phyloP scores from a whole-genome alignment of 768 basidiomycete genomes.

The Pholiota molesta region DNA sequence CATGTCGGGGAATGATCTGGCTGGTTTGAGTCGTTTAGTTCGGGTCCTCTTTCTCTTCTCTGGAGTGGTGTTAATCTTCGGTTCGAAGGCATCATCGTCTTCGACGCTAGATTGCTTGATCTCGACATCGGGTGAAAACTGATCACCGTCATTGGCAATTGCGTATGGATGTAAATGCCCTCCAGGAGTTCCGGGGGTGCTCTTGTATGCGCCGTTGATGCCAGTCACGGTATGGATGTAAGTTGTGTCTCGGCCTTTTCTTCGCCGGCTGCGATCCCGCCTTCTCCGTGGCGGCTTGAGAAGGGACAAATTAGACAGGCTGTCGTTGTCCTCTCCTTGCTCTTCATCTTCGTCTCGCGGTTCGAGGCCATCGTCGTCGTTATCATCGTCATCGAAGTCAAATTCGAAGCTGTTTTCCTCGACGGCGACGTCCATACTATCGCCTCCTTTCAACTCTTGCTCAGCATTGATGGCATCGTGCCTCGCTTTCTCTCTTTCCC shows the following conservation, averaged over 20 bases:
- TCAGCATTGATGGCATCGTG: conserved; percentile 12
- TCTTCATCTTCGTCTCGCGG: conserved; percentile 24
- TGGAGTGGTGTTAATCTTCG: conserved; percentile 6
- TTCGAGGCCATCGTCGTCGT: conserved; percentile 18
- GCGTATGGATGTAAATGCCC: neutral
- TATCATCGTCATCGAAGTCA: conserved; percentile 15
- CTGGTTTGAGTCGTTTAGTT: conserved; percentile 19
- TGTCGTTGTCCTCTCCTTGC: conserved; percentile 24
- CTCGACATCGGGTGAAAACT: neutral
- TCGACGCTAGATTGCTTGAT: neutral
- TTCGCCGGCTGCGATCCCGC: conserved; percentile 21
- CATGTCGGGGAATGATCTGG: conserved; percentile 22
- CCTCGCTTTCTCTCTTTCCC: conserved; percentile 27
- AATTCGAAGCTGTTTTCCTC: neutral
- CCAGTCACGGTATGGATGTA: conserved; percentile 22
- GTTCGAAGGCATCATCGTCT: conserved; percentile 6
- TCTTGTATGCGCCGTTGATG: conserved; percentile 20
- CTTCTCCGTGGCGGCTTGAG: conserved; percentile 26
- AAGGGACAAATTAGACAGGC: conserved; percentile 27
- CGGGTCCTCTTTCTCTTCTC: conserved; percentile 26
- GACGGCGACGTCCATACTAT: conserved; percentile 1
- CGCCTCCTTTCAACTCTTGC: conserved; percentile 8
- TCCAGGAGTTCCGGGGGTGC: conserved; percentile 23
- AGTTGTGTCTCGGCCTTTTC: conserved; percentile 18
- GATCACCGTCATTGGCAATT: conserved; percentile 8